A percentile compares a stretch with the other conserved stretches of the same genome.
Evolutionary conservation across 2,329 filamentous ascomycete genomes (phyloP).

Genomic region (Annulohypoxylon truncatum): DNA sequence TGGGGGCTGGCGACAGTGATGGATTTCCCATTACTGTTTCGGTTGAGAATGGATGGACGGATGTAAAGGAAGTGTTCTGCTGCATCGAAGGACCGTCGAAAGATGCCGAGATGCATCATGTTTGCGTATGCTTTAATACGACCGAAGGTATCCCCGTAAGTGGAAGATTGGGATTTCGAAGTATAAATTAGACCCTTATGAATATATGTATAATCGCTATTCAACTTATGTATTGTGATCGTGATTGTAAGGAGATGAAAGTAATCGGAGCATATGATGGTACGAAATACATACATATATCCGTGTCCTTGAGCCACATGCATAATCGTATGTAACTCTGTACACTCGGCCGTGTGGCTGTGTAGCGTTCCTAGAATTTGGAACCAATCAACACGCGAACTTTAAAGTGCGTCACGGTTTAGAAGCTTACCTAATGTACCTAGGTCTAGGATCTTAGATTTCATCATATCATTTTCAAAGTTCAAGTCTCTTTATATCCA

Average conservation of each 20-base stretch:
- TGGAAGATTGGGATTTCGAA: not conserved
- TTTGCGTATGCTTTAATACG: not conserved
- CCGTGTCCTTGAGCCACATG: not conserved
- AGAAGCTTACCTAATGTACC: not conserved
- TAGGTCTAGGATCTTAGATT: not conserved
- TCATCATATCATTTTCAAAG: not conserved
- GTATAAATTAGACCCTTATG: conserved; percentile 13
- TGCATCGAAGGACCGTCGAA: not conserved
- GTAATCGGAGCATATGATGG: not conserved
- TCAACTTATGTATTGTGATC: not conserved
- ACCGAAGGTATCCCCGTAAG: not conserved
- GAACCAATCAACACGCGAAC: not conserved
- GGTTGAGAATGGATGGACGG: not conserved
- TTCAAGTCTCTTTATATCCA: not conserved
- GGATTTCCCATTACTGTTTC: not conserved
- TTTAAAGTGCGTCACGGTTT: not conserved
- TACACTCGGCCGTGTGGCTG: not conserved
- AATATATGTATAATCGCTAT: conserved; percentile 13
- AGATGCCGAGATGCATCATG: not conserved
- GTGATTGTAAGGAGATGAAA: not conserved
- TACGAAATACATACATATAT: not conserved
- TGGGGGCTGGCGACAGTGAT: not conserved
- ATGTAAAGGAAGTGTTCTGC: no score
- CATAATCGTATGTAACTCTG: not conserved
- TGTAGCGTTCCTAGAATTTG: not conserved